Conservation (phyloP, 2,329 filamentous ascomycete genomes). For the Epichloe typhina region DNA sequence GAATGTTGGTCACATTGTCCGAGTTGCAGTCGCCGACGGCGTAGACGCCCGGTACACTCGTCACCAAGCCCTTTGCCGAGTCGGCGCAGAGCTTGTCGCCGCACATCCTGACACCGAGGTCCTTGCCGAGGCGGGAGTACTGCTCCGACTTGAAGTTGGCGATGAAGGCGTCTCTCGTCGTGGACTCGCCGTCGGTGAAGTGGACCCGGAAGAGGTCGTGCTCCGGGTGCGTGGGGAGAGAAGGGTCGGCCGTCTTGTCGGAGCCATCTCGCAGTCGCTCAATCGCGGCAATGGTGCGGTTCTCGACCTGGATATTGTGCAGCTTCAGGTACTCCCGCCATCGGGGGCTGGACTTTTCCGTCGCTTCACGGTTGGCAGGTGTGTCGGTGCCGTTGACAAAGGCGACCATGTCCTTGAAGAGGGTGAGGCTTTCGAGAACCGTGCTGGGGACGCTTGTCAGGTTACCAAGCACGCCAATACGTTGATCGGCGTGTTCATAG, state of each 20-base stretch:
- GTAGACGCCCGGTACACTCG: slow-evolving; percentile 41
- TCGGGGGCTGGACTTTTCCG: slow-evolving; percentile 26
- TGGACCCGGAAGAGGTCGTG: slow-evolving; percentile 42
- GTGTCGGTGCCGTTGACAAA: slow-evolving; percentile 49
- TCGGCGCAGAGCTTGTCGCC: slow-evolving; percentile 31
- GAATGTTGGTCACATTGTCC: slow-evolving; percentile 46
- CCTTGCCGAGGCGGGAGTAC: slow-evolving; percentile 30
- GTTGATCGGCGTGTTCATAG: slow-evolving; percentile 45
- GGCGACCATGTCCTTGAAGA: slow-evolving; percentile 41
- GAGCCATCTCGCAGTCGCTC: slow-evolving; percentile 30
- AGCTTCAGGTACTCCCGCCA: slow-evolving; percentile 36
- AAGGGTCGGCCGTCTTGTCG: slow-evolving; percentile 24
- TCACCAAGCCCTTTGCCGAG: slow-evolving; percentile 27
- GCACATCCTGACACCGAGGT: slow-evolving; percentile 33
- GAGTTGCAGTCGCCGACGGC: slow-evolving; percentile 47
- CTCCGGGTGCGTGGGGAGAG: slow-evolving; percentile 31
- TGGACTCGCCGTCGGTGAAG: slow-evolving; percentile 31
- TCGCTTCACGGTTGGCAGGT: slow-evolving; percentile 22
- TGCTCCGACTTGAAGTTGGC: slow-evolving; percentile 34
- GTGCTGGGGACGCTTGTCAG: slow-evolving; percentile 30
- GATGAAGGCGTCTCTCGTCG: slow-evolving; percentile 39
- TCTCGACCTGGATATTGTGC: slow-evolving; percentile 40
- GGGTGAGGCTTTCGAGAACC: slow-evolving; percentile 38
- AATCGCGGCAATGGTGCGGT: slow-evolving; percentile 37
- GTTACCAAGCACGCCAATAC: slow-evolving; percentile 37